Base-by-base conservation (phyloP, 176 grass and related monocot species). In the Zoysia pacifica region DNA sequence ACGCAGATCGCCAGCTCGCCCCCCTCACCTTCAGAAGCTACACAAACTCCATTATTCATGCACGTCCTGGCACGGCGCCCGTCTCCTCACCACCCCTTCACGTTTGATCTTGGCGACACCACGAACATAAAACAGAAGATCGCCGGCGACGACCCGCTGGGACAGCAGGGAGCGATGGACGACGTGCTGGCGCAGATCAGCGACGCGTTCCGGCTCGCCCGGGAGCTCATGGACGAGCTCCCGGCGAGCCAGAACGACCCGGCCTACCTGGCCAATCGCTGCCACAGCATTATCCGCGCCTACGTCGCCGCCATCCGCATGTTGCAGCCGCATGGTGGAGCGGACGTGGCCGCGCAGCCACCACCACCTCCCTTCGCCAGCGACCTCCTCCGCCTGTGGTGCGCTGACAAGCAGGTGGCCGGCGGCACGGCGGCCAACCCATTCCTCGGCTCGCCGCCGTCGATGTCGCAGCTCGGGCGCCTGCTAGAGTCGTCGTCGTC, bases 141-240 rank as follows among this genome's bases (percentile, higher is more conserved):
- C 56, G 6, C 28, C 19, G 4, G 19, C 66, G 35, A 20, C 5
- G 15, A 11, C 36, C 11, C 48, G 4, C 20, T 43, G 67, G 66
- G 65, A 4, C 6, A 3, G 2, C 2, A 1, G 3, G 67, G 48
- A 40, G 19, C 11, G 42, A 85, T 89, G 87, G 87, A 89, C 8
- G 67, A 89, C 38, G 87, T 61, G 49, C 51, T 77, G n/a, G 45
- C 38, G 16, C 82, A 78, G 60, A 78, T 89, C 45, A 1, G 12
- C 51, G 61, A 78, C 15, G 87, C 60, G 13, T 89, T 82, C 83
- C 61, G 67, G 36, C 87, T 89, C 50, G 83, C 83, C 73, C 1
- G 0, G 48, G 67, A 68, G 72, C 87, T 89, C 14, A 82, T 78
- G 83, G n/a, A 1, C 15, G 87, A 85, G 82, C 82, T 86, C 73